phyloP scores from a whole-genome alignment of 768 basidiomycete species.

The Hygrophorus russula region DNA sequence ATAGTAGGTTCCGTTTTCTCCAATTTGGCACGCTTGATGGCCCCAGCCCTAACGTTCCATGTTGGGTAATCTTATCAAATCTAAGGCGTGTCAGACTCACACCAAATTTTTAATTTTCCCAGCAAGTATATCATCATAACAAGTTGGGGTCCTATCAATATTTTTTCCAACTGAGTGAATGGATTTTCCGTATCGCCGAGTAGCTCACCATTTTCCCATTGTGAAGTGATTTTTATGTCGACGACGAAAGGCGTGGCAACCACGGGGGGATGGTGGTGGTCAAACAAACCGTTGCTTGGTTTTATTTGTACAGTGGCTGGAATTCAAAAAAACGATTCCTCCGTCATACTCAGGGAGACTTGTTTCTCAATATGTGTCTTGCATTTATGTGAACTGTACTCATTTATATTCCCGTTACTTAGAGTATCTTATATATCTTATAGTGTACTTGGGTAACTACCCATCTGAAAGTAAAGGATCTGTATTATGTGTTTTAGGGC shows the following conservation, averaged over 20 bases:
- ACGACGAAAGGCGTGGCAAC: background rate
- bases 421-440: too few relatives aligned
- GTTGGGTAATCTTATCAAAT: background rate
- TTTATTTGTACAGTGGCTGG: background rate
- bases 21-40: slow-evolving; percentile 55
- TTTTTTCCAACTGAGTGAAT: background rate
- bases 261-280: slow-evolving; percentile 6
- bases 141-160: slow-evolving; percentile 50
- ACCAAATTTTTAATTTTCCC: slow-evolving; percentile 69
- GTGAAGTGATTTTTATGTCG: slow-evolving; percentile 15
- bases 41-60: slow-evolving; percentile 41
- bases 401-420: too few relatives aligned
- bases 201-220: slow-evolving; percentile 65
- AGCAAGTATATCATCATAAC: slow-evolving; percentile 62
- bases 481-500: too few relatives aligned
- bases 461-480: too few relatives aligned
- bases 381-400: background rate
- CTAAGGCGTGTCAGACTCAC: slow-evolving; percentile 26
- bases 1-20: slow-evolving; percentile 57
- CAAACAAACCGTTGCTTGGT: slow-evolving; percentile 3
- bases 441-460: too few relatives aligned
- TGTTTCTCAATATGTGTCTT: too few relatives aligned
- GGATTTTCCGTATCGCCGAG: slow-evolving; percentile 3
- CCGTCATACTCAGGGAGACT: too few relatives aligned
- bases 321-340: slow-evolving; percentile 6